phyloP scores from a whole-genome alignment of 176 grass and related monocot genomes.

The Musa beccarii region DNA sequence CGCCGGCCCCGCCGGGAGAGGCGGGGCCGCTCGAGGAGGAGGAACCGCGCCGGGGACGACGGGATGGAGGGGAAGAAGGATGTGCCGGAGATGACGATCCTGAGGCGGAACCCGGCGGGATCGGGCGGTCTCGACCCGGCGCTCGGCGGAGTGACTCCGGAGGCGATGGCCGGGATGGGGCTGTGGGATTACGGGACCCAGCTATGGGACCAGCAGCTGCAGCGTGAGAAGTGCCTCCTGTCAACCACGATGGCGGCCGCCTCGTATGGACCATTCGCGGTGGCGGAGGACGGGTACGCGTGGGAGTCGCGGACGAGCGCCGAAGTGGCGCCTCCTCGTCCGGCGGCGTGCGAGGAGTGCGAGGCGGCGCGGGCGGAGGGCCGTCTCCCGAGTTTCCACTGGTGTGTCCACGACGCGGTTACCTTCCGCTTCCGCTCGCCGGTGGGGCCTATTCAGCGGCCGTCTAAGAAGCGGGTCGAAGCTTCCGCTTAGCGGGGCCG shows the following conservation, averaged over 20 bases:
- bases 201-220: constrained; percentile 37
- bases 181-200: constrained; percentile 40
- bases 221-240: constrained; percentile 44
- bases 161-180: background rate
- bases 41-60: constrained; percentile 7
- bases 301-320: background rate
- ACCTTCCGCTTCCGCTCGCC: constrained; percentile 46
- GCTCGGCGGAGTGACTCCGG: background rate
- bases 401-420: constrained; percentile 66
- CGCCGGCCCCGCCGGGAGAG: constrained; percentile 41
- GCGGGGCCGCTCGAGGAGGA: constrained; percentile 28
- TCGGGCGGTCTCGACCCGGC: constrained; percentile 26
- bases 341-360: constrained; percentile 46
- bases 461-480: constrained; percentile 35
- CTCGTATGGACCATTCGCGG: background rate
- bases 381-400: constrained; percentile 52
- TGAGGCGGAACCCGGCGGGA: constrained; percentile 29
- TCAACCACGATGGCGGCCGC: constrained; percentile 13
- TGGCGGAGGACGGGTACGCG: no score
- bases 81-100: constrained; percentile 32
- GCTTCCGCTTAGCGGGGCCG: constrained; percentile 7
- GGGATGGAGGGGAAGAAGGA: background rate
- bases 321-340: background rate
- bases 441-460: constrained; percentile 67
- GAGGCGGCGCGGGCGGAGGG: constrained; percentile 40